A percentile compares a stretch with the other conserved stretches of the same genome.
These are phyloP conservation scores for Termitomyces sp. DNA, from an alignment of 768 basidiomycete genomes.

Conservation along the genomic window DNA sequence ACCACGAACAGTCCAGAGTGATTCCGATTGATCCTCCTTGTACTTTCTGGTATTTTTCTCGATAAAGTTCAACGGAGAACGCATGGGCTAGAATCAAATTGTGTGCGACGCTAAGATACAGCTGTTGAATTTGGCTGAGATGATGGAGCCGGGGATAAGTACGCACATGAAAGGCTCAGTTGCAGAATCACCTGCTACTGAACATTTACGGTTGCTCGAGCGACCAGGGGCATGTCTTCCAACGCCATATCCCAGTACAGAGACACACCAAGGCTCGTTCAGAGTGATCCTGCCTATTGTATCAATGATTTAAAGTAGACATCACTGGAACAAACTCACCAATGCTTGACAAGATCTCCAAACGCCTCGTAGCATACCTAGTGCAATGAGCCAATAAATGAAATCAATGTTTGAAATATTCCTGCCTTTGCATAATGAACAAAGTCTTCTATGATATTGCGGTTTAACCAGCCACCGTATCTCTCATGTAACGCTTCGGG, in stretches of 20 bases:
- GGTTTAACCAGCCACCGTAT: conserved; percentile 72
- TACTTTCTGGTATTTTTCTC: conserved; percentile 45
- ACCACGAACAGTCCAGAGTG: conserved; percentile 65
- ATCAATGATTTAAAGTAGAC: neutral
- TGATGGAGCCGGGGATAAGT: neutral
- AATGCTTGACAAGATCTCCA: conserved; percentile 70
- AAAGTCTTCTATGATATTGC: conserved; percentile 59
- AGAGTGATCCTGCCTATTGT: conserved; percentile 48
- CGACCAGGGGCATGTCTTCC: conserved; percentile 69
- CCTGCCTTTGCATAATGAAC: conserved; percentile 51
- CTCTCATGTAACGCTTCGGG: conserved; percentile 68
- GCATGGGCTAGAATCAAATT: conserved; percentile 67
- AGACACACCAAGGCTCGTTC: conserved; percentile 71
- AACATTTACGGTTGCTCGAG: conserved; percentile 53
- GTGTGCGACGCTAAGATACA: conserved; percentile 53
- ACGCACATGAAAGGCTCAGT: conserved; percentile 63
- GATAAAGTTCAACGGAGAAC: conserved; percentile 58
- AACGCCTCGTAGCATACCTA: conserved; percentile 65
- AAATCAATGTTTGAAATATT: neutral
- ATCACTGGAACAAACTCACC: conserved; percentile 30
- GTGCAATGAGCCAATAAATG: neutral
- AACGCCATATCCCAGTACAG: conserved; percentile 58
- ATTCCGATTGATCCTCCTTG: conserved; percentile 67
- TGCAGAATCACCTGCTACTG: conserved; percentile 49
- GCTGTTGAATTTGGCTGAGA: neutral